These are phyloP conservation scores for Zoysia japonica DNA, from an alignment of 176 grass and related monocot genomes.

Conservation along the genomic window DNA sequence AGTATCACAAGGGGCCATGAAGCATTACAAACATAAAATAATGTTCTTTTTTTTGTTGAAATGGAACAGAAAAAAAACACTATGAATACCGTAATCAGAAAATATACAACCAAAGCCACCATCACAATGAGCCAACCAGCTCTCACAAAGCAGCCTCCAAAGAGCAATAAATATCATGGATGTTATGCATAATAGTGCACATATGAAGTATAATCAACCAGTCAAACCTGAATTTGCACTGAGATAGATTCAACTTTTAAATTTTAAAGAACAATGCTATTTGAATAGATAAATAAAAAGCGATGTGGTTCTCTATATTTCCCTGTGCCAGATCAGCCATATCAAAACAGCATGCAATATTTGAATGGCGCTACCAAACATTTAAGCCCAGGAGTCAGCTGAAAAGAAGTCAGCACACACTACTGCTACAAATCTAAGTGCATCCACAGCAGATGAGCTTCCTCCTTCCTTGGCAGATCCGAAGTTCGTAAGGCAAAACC, in stretches of 20 bases:
- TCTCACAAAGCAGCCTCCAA: not conserved
- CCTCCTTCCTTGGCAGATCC: not conserved
- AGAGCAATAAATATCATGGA: not conserved
- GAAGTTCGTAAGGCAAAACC: not conserved
- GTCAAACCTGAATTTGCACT: not conserved
- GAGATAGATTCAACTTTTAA: not conserved
- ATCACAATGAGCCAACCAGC: too few relatives aligned
- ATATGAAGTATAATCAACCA: not conserved
- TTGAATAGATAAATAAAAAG: conserved; percentile 17
- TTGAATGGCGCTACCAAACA: conserved; percentile 24
- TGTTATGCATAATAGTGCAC: not conserved
- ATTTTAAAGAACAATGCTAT: conserved; percentile 35
- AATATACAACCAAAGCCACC: too few relatives aligned
- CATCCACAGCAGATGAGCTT: conserved; percentile 35
- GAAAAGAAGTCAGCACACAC: conserved; percentile 10
- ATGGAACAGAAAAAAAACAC: too few relatives aligned
- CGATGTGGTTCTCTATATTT: conserved; percentile 35
- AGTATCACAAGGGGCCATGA: too few relatives aligned
- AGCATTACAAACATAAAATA: too few relatives aligned
- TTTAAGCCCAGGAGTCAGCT: conserved; percentile 21
- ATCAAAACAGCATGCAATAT: conserved; percentile 19
- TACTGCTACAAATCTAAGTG: conserved; percentile 19
- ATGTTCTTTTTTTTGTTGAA: too few relatives aligned
- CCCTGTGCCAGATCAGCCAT: conserved; percentile 4
- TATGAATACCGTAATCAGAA: too few relatives aligned